A percentile compares a stretch with the other conserved stretches of the same genome.
Conservation (phyloP, 108 stramenopile genomes). For the Nitzschia inconspicua region DNA sequence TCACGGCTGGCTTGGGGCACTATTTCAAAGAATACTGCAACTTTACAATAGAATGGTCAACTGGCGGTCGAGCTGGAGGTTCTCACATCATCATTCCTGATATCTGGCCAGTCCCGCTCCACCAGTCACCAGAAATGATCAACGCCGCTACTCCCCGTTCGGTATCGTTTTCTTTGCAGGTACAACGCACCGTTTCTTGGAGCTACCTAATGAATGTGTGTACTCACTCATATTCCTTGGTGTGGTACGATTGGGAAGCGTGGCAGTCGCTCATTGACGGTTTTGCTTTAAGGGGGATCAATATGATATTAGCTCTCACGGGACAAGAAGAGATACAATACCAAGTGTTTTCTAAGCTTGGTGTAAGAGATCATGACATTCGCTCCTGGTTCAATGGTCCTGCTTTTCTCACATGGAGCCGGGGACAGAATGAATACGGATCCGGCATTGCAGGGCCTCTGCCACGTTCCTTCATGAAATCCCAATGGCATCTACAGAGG, state of each 20-base stretch:
- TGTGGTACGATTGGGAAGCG: slow-evolving; percentile 35
- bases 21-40: slow-evolving; percentile 22
- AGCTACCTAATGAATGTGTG: slow-evolving; percentile 48
- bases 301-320: slow-evolving; percentile 41
- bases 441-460: slow-evolving; percentile 36
- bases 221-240: slow-evolving; percentile 49
- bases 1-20: slow-evolving; percentile 35
- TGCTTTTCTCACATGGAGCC: slow-evolving; percentile 50
- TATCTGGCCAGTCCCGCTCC: slow-evolving; percentile 1
- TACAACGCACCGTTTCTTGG: no score
- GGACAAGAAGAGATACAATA: slow-evolving; percentile 51
- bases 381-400: slow-evolving; percentile 56
- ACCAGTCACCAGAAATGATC: background rate
- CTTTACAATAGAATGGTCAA: slow-evolving; percentile 10
- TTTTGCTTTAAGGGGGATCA: slow-evolving; percentile 43
- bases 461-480: slow-evolving; percentile 33
- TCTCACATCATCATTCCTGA: slow-evolving; percentile 8
- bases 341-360: slow-evolving; percentile 31
- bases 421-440: slow-evolving; percentile 50
- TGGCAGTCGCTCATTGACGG: slow-evolving; percentile 47
- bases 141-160: no score
- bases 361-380: slow-evolving; percentile 36
- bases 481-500: slow-evolving; percentile 35
- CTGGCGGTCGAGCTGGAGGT: slow-evolving; percentile 6
- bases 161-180: no score